These are phyloP conservation scores for Rhizopus sp. DNA, from an alignment of 371 early-diverging fungal genomes.

Conservation along the genomic window DNA sequence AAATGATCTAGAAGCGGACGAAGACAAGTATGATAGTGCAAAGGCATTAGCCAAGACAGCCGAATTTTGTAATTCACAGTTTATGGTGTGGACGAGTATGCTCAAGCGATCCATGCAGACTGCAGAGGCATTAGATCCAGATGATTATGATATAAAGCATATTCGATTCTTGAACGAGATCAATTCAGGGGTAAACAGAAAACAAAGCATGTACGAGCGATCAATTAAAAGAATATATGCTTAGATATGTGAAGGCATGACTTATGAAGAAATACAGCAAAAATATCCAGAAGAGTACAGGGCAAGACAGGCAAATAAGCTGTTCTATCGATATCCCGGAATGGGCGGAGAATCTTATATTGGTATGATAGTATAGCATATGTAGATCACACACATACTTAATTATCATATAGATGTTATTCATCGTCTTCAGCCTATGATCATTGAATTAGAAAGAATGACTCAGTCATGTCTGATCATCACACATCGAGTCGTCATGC, in stretches of 20 bases:
- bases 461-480: conserved; percentile 73
- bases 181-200: conserved; percentile 67
- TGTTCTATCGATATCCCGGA: conserved; percentile 84
- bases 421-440: conserved; percentile 78
- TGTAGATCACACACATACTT: not conserved
- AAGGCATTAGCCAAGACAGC: conserved; percentile 25
- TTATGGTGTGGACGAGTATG: conserved; percentile 80
- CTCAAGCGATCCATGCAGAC: conserved; percentile 73
- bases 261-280: conserved; percentile 68
- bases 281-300: conserved; percentile 70
- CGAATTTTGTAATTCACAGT: conserved; percentile 38
- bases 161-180: conserved; percentile 82
- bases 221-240: not conserved
- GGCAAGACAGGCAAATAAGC: conserved; percentile 69
- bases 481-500: conserved; percentile 75
- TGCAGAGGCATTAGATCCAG: conserved; percentile 66
- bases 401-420: conserved; percentile 65
- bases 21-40: conserved; percentile 22
- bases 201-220: not conserved
- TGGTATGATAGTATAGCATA: conserved; percentile 13
- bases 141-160: conserved; percentile 70
- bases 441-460: conserved; percentile 87
- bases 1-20: conserved; percentile 28
- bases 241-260: conserved; percentile 54
- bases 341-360: conserved; percentile 84